phyloP scores from a whole-genome alignment of 371 early-diverging fungal species.

The Capniomyces stellatus region DNA sequence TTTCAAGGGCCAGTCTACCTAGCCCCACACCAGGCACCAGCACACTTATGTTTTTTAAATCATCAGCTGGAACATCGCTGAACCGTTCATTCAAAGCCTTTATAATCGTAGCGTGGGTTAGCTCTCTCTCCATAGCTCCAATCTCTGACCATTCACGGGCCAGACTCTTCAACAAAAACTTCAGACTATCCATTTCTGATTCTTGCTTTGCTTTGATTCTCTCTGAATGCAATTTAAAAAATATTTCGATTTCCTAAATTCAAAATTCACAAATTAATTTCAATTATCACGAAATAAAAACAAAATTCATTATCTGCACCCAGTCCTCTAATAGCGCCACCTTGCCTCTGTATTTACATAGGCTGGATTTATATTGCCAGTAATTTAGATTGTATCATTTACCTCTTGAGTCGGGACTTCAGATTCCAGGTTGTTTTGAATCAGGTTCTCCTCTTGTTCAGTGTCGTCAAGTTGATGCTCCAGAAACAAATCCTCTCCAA shows the following conservation, averaged over 20 bases:
- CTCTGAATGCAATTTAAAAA: slow-evolving; percentile 8
- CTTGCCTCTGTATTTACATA: neutral
- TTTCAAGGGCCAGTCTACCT: slow-evolving; percentile 73
- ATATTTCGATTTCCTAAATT: slow-evolving; percentile 1
- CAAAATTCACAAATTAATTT: neutral
- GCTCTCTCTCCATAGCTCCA: slow-evolving; percentile 60
- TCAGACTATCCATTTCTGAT: slow-evolving; percentile 71
- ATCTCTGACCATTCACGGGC: slow-evolving; percentile 82
- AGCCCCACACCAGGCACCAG: slow-evolving; percentile 85
- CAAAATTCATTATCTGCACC: neutral
- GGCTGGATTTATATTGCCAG: neutral
- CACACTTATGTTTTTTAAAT: slow-evolving; percentile 18
- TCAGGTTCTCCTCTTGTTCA: too few species aligned
- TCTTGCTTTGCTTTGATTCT: slow-evolving; percentile 34
- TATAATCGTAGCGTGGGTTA: slow-evolving; percentile 61
- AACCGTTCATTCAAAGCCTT: slow-evolving; percentile 37
- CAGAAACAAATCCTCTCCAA: neutral
- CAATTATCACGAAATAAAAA: neutral
- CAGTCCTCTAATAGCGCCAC: neutral
- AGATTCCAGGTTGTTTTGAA: too few species aligned
- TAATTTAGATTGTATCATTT: too few species aligned
- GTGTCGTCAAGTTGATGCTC: too few species aligned
- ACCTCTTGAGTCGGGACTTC: too few species aligned
- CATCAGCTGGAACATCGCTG: neutral
- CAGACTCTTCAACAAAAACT: slow-evolving; percentile 73